phyloP scores from a whole-genome alignment of 1,284 basidiomycete genomes.

The Trametes hirsuta region DNA sequence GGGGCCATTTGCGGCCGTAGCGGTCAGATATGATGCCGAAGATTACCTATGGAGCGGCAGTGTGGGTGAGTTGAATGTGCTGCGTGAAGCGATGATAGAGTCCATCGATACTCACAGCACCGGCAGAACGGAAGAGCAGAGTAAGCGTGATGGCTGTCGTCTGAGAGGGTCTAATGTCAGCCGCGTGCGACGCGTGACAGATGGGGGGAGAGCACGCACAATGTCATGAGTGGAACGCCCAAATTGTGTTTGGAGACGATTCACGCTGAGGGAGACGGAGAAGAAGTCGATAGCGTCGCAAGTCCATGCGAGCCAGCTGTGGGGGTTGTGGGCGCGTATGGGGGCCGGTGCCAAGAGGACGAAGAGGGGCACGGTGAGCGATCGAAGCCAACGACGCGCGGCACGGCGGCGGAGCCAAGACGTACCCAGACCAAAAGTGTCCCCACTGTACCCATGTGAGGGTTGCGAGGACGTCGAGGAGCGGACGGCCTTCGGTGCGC shows the following conservation, averaged over 20 bases:
- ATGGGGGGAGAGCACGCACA: slow-evolving; percentile 41
- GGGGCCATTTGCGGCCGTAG: slow-evolving; percentile 92
- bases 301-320: slow-evolving; percentile 78
- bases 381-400: slow-evolving; percentile 2
- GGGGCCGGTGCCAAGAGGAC: slow-evolving; percentile 13
- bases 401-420: slow-evolving; percentile 3
- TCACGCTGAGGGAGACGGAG: slow-evolving; percentile 76
- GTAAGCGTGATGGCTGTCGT: slow-evolving; percentile 91
- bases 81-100: background rate
- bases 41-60: slow-evolving; percentile 51
- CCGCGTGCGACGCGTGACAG: background rate
- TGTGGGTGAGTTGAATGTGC: slow-evolving; percentile 2
- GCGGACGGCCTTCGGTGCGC: slow-evolving; percentile 33
- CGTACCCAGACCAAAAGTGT: slow-evolving; percentile 50
- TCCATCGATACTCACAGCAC: slow-evolving; percentile 58
- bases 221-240: slow-evolving; percentile 48
- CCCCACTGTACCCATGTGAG: slow-evolving; percentile 51
- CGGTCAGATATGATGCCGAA: slow-evolving; percentile 85
- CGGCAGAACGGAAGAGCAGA: slow-evolving; percentile 85
- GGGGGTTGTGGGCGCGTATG: slow-evolving; percentile 17
- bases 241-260: slow-evolving; percentile 59
- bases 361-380: background rate
- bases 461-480: slow-evolving; percentile 42
- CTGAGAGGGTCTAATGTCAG: slow-evolving; percentile 37
- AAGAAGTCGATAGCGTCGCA: slow-evolving; percentile 87